Conservation (phyloP, 805 yeast species). For the Cephaloascus albidus region DNA sequence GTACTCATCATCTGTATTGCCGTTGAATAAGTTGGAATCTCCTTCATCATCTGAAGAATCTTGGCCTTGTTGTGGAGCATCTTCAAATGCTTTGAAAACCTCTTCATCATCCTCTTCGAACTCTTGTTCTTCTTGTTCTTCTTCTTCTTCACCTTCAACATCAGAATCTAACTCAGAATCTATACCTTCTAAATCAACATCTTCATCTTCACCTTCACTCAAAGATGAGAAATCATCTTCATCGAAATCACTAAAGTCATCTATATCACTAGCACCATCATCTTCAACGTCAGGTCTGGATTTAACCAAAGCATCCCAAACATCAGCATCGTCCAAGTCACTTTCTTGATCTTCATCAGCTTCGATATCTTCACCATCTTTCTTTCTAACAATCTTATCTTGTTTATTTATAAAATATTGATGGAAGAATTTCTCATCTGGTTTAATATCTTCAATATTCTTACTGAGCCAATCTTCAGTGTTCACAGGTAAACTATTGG, state of each 20-base stretch:
- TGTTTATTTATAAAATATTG: conserved; percentile 70
- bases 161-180: conserved; percentile 12
- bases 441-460: conserved; percentile 57
- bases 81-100: conserved; percentile 16
- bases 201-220: conserved; percentile 34
- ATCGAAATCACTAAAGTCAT: conserved; percentile 28
- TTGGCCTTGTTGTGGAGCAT: conserved; percentile 16
- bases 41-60: conserved; percentile 11
- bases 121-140: conserved; percentile 14
- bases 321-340: conserved; percentile 58
- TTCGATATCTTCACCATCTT: conserved; percentile 15
- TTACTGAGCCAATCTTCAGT: conserved; percentile 75
- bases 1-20: conserved; percentile 11
- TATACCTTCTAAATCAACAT: conserved; percentile 15
- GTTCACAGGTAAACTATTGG: conserved; percentile 55
- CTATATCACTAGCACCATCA: conserved; percentile 18
- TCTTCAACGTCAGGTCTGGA: conserved; percentile 66
- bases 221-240: conserved; percentile 27
- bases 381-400: conserved; percentile 17
- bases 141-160: conserved; percentile 14
- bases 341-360: conserved; percentile 27
- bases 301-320: conserved; percentile 73
- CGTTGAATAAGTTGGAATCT: not conserved
- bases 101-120: conserved; percentile 19
- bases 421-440: conserved; percentile 83